Percentiles rank a stretch among this genome's conserved stretches.
Evolutionary conservation across 2,329 filamentous ascomycete species (phyloP).

Genomic region (Cladosporium sp.): DNA sequence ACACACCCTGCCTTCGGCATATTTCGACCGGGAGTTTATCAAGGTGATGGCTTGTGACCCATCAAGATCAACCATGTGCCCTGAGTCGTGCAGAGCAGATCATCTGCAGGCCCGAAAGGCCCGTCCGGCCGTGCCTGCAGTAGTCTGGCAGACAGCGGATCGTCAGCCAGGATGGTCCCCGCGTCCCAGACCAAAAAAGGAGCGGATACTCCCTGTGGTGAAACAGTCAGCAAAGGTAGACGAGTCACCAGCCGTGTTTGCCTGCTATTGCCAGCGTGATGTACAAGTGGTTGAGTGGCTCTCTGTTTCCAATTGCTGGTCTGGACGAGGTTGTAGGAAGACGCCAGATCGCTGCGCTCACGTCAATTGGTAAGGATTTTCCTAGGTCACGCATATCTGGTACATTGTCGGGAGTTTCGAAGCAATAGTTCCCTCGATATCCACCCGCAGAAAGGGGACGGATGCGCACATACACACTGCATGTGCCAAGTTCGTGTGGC

Average conservation of each 20-base stretch:
- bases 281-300: neutral
- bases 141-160: constrained; percentile 8
- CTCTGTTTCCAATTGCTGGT: neutral
- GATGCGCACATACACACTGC: neutral
- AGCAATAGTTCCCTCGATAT: neutral
- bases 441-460: neutral
- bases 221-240: constrained; percentile 4
- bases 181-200: constrained; percentile 5
- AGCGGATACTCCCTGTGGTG: neutral
- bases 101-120: constrained; percentile 10
- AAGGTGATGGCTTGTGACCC: neutral
- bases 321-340: neutral
- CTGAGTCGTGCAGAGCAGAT: neutral
- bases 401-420: neutral
- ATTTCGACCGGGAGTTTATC: neutral
- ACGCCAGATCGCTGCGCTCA: neutral
- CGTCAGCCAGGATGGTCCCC: constrained; percentile 20
- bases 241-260: constrained; percentile 3
- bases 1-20: neutral
- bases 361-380: neutral
- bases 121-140: constrained; percentile 9
- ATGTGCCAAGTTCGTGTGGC: neutral
- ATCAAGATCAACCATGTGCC: neutral
- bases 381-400: neutral
- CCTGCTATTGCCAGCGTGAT: neutral